Evolutionary conservation across 179 eudicot species (phyloP).

Genomic region (Silene vulgaris): DNA sequence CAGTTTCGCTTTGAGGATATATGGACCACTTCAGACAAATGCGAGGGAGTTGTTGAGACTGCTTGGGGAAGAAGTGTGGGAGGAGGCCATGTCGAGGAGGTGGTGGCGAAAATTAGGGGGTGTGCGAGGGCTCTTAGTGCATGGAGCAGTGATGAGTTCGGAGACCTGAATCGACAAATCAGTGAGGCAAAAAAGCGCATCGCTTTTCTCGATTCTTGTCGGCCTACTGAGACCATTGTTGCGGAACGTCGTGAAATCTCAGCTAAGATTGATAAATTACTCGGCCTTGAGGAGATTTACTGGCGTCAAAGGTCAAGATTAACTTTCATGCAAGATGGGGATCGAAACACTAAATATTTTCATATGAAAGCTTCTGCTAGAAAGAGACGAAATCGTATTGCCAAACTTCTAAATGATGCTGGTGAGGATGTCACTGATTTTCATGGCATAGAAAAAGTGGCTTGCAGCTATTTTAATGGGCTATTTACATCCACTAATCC

Average conservation of each 20-base stretch:
- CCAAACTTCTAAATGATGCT: neutral
- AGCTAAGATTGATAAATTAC: neutral
- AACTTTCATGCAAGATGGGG: neutral
- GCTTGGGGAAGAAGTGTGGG: neutral
- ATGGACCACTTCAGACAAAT: neutral
- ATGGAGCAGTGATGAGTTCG: neutral
- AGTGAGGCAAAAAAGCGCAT: neutral
- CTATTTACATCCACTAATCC: neutral
- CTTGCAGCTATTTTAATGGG: neutral
- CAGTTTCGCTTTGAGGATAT: too few species aligned
- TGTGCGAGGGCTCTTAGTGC: neutral
- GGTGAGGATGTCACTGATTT: neutral
- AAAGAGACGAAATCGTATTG: neutral
- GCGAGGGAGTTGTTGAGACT: neutral
- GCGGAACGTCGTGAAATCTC: neutral
- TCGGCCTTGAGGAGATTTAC: neutral
- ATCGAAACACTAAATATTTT: neutral
- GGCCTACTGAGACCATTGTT: neutral
- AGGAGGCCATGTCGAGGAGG: neutral
- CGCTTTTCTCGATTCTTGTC: neutral
- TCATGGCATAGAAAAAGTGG: too few species aligned
- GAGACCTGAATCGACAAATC: neutral
- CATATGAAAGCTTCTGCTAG: neutral
- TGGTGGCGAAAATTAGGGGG: neutral
- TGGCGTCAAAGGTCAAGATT: neutral